phyloP scores from a whole-genome alignment of 768 basidiomycete genomes.

The Clathrus columnatus region DNA sequence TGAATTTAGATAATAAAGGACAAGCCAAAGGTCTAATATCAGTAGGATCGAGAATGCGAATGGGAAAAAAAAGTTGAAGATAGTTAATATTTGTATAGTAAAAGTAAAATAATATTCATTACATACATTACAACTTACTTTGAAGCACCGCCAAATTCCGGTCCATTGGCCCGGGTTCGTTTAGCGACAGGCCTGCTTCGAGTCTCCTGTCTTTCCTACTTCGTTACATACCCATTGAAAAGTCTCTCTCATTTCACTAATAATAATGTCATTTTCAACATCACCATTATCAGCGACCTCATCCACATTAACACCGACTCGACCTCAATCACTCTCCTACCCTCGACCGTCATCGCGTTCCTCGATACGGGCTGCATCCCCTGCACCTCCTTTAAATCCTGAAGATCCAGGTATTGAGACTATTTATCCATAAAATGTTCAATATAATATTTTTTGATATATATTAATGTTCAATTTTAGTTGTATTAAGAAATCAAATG shows the following conservation, averaged over 20 bases:
- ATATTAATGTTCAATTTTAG: constrained; percentile 31
- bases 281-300: neutral
- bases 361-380: constrained; percentile 47
- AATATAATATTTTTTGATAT: constrained; percentile 11
- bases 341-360: constrained; percentile 44
- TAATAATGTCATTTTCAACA: neutral
- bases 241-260: neutral
- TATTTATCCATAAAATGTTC: constrained; percentile 3
- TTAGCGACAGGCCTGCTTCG: neutral
- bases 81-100: neutral
- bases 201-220: neutral
- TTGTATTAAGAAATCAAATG: constrained; percentile 69
- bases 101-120: neutral
- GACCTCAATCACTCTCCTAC: constrained; percentile 15
- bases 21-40: neutral
- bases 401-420: constrained; percentile 57
- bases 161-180: neutral
- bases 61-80: neutral
- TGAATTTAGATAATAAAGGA: neutral
- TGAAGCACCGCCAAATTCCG: neutral
- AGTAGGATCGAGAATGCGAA: neutral
- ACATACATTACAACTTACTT: neutral
- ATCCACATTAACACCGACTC: neutral
- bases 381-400: constrained; percentile 31
- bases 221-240: neutral